A percentile compares a stretch with the other conserved stretches of the same genome.
Evolutionary conservation across 2,329 filamentous ascomycete species (phyloP).

Genomic region (Magnaporthiopsis poae): DNA sequence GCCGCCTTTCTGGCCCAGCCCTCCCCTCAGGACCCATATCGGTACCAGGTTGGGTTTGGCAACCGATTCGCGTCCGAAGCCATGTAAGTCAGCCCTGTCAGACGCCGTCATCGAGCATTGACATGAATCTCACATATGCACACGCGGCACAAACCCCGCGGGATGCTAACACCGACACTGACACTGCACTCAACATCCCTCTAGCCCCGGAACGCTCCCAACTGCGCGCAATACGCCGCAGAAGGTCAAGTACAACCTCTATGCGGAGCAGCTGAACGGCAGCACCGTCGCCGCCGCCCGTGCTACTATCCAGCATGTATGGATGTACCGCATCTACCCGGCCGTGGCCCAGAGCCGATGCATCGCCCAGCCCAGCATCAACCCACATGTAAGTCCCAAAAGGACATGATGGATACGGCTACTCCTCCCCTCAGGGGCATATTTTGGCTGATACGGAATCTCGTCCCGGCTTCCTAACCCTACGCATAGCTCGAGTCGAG

Average conservation of each 20-base stretch:
- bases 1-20: background rate
- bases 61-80: conserved; percentile 40
- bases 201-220: conserved; percentile 30
- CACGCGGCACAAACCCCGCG: background rate
- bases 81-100: conserved; percentile 15
- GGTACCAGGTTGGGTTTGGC: conserved; percentile 48
- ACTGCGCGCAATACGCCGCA: conserved; percentile 35
- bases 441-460: background rate
- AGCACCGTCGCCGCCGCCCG: conserved; percentile 25
- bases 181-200: background rate
- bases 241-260: conserved; percentile 30
- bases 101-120: background rate
- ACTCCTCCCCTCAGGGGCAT: too few relatives aligned
- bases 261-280: conserved; percentile 40
- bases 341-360: conserved; percentile 21
- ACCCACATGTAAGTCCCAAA: background rate
- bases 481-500: conserved; percentile 27
- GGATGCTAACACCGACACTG: background rate
- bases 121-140: too few relatives aligned
- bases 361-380: background rate
- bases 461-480: too few relatives aligned
- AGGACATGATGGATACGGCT: too few relatives aligned
- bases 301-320: conserved; percentile 22
- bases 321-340: conserved; percentile 25
- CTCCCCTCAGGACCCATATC: conserved; percentile 28